A percentile compares a stretch with the other conserved stretches of the same genome.
phyloP scores from a whole-genome alignment of 2,329 filamentous ascomycete genomes.

The Colletotrichum kahawae region DNA sequence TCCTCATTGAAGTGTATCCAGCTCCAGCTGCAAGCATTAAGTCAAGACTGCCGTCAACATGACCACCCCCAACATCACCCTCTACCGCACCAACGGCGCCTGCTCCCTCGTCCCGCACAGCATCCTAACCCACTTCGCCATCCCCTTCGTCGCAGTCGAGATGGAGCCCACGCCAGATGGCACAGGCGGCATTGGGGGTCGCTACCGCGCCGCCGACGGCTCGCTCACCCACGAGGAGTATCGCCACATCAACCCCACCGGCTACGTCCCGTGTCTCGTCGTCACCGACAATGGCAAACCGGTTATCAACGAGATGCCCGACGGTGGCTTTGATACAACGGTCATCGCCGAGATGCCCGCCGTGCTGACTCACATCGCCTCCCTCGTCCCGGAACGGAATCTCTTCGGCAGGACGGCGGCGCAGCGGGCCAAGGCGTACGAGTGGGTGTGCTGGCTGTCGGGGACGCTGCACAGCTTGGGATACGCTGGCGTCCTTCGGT shows the following conservation, averaged over 20 bases:
- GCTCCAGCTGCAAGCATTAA: background rate
- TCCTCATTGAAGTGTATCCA: background rate
- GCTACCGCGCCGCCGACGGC: conserved; percentile 31
- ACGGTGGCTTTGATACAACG: background rate
- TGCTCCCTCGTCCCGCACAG: conserved; percentile 34
- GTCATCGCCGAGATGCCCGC: conserved; percentile 28
- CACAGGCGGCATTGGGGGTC: background rate
- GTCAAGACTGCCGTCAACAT: background rate
- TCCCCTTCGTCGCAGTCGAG: conserved; percentile 27
- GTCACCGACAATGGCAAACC: no score
- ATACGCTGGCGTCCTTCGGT: conserved; percentile 29
- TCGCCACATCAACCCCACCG: conserved; percentile 31
- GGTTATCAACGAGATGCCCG: no score
- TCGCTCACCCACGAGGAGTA: conserved; percentile 34
- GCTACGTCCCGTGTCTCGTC: conserved; percentile 34
- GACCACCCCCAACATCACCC: conserved; percentile 23
- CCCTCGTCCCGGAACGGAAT: conserved; percentile 20
- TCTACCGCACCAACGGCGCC: conserved; percentile 33
- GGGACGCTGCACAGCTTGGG: conserved; percentile 34
- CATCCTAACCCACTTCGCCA: conserved; percentile 33
- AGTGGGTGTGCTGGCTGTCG: conserved; percentile 39
- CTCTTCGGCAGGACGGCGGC: conserved; percentile 27
- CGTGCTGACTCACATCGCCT: conserved; percentile 35
- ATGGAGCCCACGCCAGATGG: conserved; percentile 16
- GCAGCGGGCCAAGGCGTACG: conserved; percentile 28